Conservation (phyloP, 225 moss, liverwort and hornwort genomes). For the Sphagnum tenellum region DNA sequence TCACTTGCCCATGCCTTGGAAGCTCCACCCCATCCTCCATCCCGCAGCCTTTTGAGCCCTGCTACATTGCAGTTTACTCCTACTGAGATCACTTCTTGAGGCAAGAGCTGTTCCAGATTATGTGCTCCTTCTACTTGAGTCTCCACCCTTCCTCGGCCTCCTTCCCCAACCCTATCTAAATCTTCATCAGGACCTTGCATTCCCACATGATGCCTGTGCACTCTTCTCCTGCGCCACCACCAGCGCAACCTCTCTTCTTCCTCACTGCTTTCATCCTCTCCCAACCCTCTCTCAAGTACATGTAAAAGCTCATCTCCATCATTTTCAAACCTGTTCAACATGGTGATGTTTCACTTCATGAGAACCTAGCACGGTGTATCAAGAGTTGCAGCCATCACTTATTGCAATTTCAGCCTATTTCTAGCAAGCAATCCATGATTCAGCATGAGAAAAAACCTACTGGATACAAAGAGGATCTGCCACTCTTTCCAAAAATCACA, state of each 20-base stretch:
- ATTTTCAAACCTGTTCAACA: slow-evolving; percentile 3
- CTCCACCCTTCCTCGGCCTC: slow-evolving; percentile 11
- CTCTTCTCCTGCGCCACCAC: slow-evolving; percentile 15
- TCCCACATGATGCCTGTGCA: too few relatives aligned
- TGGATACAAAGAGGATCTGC: too few relatives aligned
- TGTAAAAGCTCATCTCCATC: slow-evolving; percentile 8
- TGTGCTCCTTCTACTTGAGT: slow-evolving; percentile 1
- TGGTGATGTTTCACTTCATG: too few relatives aligned
- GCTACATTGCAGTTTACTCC: slow-evolving; percentile 1
- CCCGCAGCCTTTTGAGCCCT: slow-evolving; percentile 7
- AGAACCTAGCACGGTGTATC: too few relatives aligned
- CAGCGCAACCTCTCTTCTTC: slow-evolving; percentile 30
- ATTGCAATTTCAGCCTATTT: too few relatives aligned
- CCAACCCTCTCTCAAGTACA: slow-evolving; percentile 5
- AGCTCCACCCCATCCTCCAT: slow-evolving; percentile 39
- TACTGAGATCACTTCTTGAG: slow-evolving; percentile 24
- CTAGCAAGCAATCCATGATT: too few relatives aligned
- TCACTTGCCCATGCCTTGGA: slow-evolving; percentile 48
- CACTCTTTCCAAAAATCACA: too few relatives aligned
- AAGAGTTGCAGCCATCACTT: too few relatives aligned
- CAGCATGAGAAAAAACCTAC: too few relatives aligned
- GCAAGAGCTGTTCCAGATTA: background rate
- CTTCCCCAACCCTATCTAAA: slow-evolving; percentile 1
- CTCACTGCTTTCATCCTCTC: slow-evolving; percentile 38
- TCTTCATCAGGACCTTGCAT: too few relatives aligned